Conservation (phyloP, 371 early-diverging fungal genomes). For the Syncephalastrum sp. region DNA sequence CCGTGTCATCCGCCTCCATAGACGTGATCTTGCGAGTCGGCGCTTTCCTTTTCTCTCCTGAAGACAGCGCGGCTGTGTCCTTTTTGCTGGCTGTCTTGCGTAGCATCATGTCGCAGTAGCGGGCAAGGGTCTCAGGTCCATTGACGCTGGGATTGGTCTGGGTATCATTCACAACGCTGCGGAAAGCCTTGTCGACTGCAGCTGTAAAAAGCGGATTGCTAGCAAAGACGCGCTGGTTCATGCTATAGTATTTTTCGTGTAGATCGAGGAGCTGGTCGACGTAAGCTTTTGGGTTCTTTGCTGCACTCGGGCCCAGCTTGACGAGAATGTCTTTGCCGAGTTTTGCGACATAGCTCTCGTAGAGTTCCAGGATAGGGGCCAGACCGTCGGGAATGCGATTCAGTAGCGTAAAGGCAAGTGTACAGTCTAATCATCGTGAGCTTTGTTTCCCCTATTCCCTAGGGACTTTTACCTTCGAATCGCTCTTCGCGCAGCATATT, state of each 20-base stretch:
- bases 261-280: conserved; percentile 65
- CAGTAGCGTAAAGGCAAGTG: conserved; percentile 68
- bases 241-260: conserved; percentile 62
- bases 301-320: conserved; percentile 47
- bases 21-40: conserved; percentile 2
- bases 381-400: conserved; percentile 66
- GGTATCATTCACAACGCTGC: conserved; percentile 71
- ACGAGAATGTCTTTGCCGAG: conserved; percentile 61
- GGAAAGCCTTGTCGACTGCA: conserved; percentile 84
- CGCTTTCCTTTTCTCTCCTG: conserved; percentile 30
- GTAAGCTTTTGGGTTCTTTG: conserved; percentile 72
- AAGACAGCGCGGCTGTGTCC: conserved; percentile 15
- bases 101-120: conserved; percentile 80
- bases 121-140: conserved; percentile 77
- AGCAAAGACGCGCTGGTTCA: conserved; percentile 64
- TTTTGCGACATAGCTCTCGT: conserved; percentile 63
- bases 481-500: conserved; percentile 66
- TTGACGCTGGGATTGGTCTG: conserved; percentile 48
- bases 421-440: conserved; percentile 57
- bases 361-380: conserved; percentile 57
- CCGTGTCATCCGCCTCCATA: conserved; percentile 35
- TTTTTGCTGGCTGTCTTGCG: conserved; percentile 56
- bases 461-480: conserved; percentile 50
- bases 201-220: conserved; percentile 74
- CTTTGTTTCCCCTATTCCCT: not conserved